Evolutionary conservation across 1,139 yeast species (phyloP).

Genomic region (Geotrichum cucujoidarum): DNA sequence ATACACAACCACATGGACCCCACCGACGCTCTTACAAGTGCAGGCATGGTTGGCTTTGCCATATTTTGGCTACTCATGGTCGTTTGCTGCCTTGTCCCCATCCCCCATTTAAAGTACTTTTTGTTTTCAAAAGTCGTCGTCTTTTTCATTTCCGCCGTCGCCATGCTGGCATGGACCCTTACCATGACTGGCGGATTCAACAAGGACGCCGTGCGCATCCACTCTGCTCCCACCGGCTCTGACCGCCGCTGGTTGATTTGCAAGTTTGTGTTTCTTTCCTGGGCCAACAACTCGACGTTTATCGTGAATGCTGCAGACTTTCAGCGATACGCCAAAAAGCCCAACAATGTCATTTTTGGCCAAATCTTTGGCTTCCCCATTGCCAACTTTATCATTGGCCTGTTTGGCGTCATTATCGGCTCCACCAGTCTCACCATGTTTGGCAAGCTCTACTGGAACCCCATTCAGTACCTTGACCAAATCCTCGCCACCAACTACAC

Average conservation of each 20-base stretch:
- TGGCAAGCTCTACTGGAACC: constrained; percentile 58
- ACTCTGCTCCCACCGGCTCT: constrained; percentile 39
- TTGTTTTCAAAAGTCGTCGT: constrained; percentile 65
- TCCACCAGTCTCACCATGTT: constrained; percentile 61
- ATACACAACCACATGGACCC: constrained; percentile 49
- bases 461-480: constrained; percentile 21
- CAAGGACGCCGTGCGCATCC: constrained; percentile 7
- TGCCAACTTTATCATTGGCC: constrained; percentile 64
- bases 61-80: constrained; percentile 67
- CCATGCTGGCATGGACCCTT: constrained; percentile 67
- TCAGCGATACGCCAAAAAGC: constrained; percentile 62
- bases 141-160: constrained; percentile 69
- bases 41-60: constrained; percentile 59
- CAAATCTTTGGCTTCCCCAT: constrained; percentile 62
- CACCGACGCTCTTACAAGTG: constrained; percentile 50
- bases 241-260: constrained; percentile 69
- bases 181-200: constrained; percentile 55
- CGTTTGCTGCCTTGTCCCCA: constrained; percentile 67
- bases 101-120: constrained; percentile 66
- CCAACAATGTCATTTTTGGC: constrained; percentile 43
- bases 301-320: constrained; percentile 78
- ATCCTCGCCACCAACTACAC: constrained; percentile 10
- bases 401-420: constrained; percentile 71
- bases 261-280: constrained; percentile 59
- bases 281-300: constrained; percentile 74